Evolutionary conservation across 257 asterid genomes (phyloP).

Genomic region (Lithospermum erythrorhizon): DNA sequence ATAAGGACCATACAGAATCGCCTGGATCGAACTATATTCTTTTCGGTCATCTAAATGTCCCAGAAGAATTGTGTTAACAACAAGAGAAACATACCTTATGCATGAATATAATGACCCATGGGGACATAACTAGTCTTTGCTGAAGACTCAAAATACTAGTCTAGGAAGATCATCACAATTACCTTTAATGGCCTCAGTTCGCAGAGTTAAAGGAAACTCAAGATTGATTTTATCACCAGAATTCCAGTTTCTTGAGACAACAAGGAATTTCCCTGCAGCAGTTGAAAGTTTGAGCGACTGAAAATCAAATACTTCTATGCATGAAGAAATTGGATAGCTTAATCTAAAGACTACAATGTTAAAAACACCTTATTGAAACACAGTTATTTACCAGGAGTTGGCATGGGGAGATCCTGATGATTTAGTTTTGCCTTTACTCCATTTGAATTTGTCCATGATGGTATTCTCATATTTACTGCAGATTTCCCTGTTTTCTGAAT

Average conservation of each 20-base stretch:
- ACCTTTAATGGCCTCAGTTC: constrained; percentile 84
- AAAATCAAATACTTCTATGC: too few relatives aligned
- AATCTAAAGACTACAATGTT: too few relatives aligned
- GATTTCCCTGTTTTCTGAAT: constrained; percentile 35
- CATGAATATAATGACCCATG: not conserved
- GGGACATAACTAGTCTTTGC: not conserved
- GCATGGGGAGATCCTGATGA: constrained; percentile 25
- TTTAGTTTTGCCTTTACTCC: constrained; percentile 47
- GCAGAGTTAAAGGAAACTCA: constrained; percentile 45
- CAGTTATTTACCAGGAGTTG: too few relatives aligned
- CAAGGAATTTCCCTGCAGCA: constrained; percentile 53
- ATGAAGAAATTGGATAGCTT: too few relatives aligned
- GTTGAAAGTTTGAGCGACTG: constrained; percentile 3
- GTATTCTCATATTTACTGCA: constrained; percentile 51
- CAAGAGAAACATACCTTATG: constrained; percentile 10
- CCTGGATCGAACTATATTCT: constrained; percentile 52
- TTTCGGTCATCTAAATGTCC: constrained; percentile 53
- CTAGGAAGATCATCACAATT: not conserved
- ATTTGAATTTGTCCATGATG: constrained; percentile 45
- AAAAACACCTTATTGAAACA: too few relatives aligned
- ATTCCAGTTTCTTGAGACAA: constrained; percentile 46
- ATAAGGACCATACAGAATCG: constrained; percentile 83
- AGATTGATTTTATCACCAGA: constrained; percentile 53
- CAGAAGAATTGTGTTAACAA: constrained; percentile 10
- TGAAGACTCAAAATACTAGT: not conserved